Base-by-base conservation (phyloP, 768 basidiomycete genomes). In the Suillus luteus region DNA sequence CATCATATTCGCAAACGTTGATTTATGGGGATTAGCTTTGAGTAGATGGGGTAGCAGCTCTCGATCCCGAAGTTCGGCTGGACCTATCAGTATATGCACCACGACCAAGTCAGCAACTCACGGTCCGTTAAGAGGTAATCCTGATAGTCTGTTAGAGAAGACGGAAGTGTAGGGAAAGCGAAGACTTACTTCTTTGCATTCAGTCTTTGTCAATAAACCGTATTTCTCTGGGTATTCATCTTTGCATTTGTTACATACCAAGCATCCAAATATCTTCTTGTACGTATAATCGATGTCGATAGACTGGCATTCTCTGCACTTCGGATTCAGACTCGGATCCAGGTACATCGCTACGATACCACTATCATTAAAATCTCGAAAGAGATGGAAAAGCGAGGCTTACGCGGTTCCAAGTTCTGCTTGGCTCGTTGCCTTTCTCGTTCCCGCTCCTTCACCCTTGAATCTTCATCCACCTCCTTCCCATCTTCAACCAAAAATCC, bases 1-100 rank as follows among this genome's bases (percentile, higher is more conserved):
- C 97, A 99, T 99, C 97, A 99, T 99, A 80, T 99, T 99, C 41
- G 92, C 92, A 72, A 92, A 99, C 0, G 93, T 96, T 12, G 95
- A 91, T 67, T 92, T 91, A 79, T 97, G 95, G 4, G 94, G 96
- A 74, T 98, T 98, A 22, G 93, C 91, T 72, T 96, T 94, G 63
- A 99, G 83, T 31, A 96, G 81, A 75, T 99, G 97, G 0, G 96
- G 97, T 67, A 99, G 85, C 19, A 91, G 79, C 69, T 97, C 93
- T 70, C 92, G 87, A 72, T 99, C 97, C 62, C 91, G 88, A 33
- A 99, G 82, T 73, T 99, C 97, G 38, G 96, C 94, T 95, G 69
- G n/a, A 43, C 41, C 24, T 38, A 62, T 63, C 19, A 62, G 59
- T 22, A 46, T 22, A 40, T 57, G 15, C n/a, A 7, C 55, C 58